Percentiles rank a stretch among this genome's conserved stretches.
Evolutionary conservation across 768 basidiomycete species (phyloP).

Genomic region (Boletales sp.): DNA sequence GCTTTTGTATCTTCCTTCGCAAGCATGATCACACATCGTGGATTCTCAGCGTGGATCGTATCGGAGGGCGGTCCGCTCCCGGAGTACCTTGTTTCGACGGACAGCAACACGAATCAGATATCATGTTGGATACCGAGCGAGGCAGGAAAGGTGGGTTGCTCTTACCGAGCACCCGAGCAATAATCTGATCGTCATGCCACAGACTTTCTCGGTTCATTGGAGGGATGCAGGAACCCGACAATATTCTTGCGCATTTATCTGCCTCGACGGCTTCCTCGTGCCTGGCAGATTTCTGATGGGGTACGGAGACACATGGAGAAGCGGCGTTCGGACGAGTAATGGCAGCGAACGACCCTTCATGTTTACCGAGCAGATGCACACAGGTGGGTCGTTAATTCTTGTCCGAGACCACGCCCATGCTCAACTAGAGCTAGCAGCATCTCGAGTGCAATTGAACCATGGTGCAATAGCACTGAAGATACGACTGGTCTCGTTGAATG

Average conservation of each 20-base stretch:
- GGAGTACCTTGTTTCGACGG: constrained; percentile 54
- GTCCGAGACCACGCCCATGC: not conserved
- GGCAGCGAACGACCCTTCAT: constrained; percentile 57
- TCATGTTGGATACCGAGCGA: constrained; percentile 71
- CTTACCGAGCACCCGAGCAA: not conserved
- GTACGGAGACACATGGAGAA: constrained; percentile 48
- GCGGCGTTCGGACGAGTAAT: constrained; percentile 49
- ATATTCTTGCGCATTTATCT: constrained; percentile 57
- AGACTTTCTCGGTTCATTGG: constrained; percentile 67
- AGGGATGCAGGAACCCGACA: constrained; percentile 52
- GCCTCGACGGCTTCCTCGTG: constrained; percentile 58
- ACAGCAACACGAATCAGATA: constrained; percentile 41
- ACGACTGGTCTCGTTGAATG: constrained; percentile 28
- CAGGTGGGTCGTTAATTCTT: constrained; percentile 30
- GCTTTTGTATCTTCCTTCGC: too few species aligned
- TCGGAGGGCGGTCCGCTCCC: constrained; percentile 46
- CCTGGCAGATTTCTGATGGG: constrained; percentile 64
- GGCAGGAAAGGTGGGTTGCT: constrained; percentile 46
- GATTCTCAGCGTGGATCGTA: constrained; percentile 69
- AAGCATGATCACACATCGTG: constrained; percentile 60
- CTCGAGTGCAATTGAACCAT: constrained; percentile 21
- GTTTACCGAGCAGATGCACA: constrained; percentile 43
- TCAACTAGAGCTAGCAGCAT: not conserved
- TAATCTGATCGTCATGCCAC: constrained; percentile 4
- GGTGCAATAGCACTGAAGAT: constrained; percentile 56